Percentiles rank a stretch among this genome's conserved stretches.
phyloP scores from a whole-genome alignment of 2,329 filamentous ascomycete species.

The Hypoxylon sp. region DNA sequence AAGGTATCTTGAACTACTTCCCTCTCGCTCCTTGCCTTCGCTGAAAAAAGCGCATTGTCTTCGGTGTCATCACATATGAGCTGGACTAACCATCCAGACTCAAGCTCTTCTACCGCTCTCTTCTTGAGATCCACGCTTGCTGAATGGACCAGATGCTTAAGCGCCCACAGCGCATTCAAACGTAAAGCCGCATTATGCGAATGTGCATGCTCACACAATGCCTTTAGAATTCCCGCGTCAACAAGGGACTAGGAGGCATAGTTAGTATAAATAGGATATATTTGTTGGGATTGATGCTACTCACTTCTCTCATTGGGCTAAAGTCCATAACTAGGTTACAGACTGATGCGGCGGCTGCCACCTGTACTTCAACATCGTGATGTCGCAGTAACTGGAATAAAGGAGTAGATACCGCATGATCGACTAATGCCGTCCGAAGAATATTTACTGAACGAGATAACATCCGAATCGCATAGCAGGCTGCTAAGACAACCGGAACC shows the following conservation, averaged over 20 bases:
- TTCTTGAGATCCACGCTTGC: slow-evolving; percentile 81
- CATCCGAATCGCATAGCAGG: slow-evolving; percentile 85
- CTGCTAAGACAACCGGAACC: slow-evolving; percentile 82
- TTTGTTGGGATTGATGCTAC: slow-evolving; percentile 56
- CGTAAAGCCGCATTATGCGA: slow-evolving; percentile 84
- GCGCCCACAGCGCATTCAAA: slow-evolving; percentile 89
- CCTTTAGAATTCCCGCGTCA: slow-evolving; percentile 79
- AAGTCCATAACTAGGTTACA: slow-evolving; percentile 90
- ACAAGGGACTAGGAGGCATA: slow-evolving; percentile 72
- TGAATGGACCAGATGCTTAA: slow-evolving; percentile 89
- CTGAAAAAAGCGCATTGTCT: slow-evolving; percentile 64
- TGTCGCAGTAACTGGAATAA: slow-evolving; percentile 83
- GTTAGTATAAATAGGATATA: slow-evolving; percentile 29
- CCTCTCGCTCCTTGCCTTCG: slow-evolving; percentile 54
- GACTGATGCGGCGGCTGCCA: slow-evolving; percentile 86
- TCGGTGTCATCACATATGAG: slow-evolving; percentile 78
- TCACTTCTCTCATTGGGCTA: slow-evolving; percentile 90
- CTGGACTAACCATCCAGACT: slow-evolving; percentile 83
- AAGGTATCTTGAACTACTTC: slow-evolving; percentile 44
- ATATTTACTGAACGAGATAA: slow-evolving; percentile 88
- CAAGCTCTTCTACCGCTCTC: slow-evolving; percentile 82
- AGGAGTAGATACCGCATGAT: slow-evolving; percentile 84
- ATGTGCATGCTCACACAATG: slow-evolving; percentile 87
- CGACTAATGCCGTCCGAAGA: slow-evolving; percentile 87
- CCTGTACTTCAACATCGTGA: slow-evolving; percentile 82